Base-by-base conservation (phyloP, 1,284 basidiomycete species). In the Amylostereum areolatum region DNA sequence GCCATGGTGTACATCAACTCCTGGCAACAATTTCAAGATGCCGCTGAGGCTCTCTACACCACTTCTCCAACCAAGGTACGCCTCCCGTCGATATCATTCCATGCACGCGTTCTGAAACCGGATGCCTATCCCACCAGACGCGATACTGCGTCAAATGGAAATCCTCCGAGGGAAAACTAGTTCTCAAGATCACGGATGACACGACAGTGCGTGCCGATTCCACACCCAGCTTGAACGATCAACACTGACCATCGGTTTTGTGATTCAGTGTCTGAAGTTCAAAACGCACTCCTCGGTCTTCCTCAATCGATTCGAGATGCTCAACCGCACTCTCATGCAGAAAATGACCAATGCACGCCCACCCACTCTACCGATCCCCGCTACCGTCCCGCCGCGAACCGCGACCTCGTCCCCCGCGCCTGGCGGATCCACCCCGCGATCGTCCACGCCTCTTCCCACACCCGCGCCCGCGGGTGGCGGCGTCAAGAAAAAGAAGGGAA, bases 261-360 rank as follows among this genome's bases (percentile, higher is more conserved):
- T 27, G 33, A 18, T 47, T 10, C 64, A 96, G 93, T 94, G 92
- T 65, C 74, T 97, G 62, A 96, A 94, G 68, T 97, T 94, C 76
- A 92, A 93, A 66, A 95, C 94, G 1, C 83, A 86, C 59, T 95
- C 92, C 1, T 90, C 90, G 42, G 85, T 95, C 63, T 93, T 92
- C 69, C 81, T 97, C 56, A 95, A 96, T 72, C 85, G 94, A 56
- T 96, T 97, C 69, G 94, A 97, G 67, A 77, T 85, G 4, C 78
- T 97, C 57, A 97, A 94, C 64, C 77, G 88, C 47, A 78, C 83
- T 5, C 70, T 93, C 48, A 88, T 89, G 73, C 78, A 83, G 58
- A 86, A 85, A 66, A 92, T 92, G 85, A 84, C 82, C 62, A 90
- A 91, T 59, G 65, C 60, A 41, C 69, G 66, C 40, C 63, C 64